Evolutionary conservation across 192 early-diverging fungal species (phyloP), one percentile per base, ranked within the genome.

Genomic region (Coemansia sp.): DNA sequence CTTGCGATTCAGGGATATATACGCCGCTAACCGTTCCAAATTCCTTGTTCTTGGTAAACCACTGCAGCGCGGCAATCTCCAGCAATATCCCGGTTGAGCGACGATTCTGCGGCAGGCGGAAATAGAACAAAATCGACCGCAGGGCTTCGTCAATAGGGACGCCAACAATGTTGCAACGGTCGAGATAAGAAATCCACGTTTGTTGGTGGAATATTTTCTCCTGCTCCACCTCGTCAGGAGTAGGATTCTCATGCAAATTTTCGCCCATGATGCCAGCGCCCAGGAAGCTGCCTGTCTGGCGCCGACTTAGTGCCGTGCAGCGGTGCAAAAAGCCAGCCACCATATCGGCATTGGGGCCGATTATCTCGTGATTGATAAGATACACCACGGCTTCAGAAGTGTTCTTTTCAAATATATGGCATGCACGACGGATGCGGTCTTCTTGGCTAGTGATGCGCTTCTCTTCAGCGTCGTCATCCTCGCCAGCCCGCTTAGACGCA

Each of bases 61-160:
- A 81, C 59, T 81, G 70, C 23, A 72, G 57, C 31, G 73, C 72
- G 1, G 63, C 55, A 8, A 66, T 58, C 65, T 81, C 73, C 30
- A 81, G 62, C 47, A 81, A 62, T 23, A 70, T 66, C 47, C 69
- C 67, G 23, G 69, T 70, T 6, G 71, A 42, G 19, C 49, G 53
- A 38, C 59, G 68, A 45, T 65, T 69, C 64, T 35, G 61, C 15
- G 80, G 71, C 51, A 81, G 59, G 12, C 75, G 70, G 41, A 71
- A 65, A 40, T 78, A 61, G 30, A 74, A 57, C 62, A 81, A 50
- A 36, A 78, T 61, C 42, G 75, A 65, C 15, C 80, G 70, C 63
- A 81, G 45, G 19, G 80, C 74, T 55, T 78, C 80, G 56, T 78
- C 73, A 10, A 81, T 35, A 1, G 80, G 68, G 53, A 81, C 67